Percentiles rank a stretch among this genome's conserved stretches.
Evolutionary conservation across 148 eudicot species (phyloP).

Genomic region (Rhododendron williamsianum): DNA sequence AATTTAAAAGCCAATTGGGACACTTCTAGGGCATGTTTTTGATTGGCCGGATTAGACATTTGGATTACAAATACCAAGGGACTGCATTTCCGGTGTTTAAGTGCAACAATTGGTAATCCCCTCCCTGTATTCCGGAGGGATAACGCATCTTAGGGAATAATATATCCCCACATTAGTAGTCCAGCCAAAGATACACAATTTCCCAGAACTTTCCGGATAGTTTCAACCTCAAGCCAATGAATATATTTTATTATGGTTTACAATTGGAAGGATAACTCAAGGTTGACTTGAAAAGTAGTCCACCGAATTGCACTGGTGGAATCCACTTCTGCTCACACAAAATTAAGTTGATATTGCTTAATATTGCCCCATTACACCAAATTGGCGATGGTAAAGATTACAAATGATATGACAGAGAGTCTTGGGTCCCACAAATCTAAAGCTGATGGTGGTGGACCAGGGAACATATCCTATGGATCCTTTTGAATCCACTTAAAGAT

Average conservation of each 20-base stretch:
- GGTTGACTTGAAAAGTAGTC: conserved; percentile 5
- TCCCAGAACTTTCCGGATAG: not conserved
- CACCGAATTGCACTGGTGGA: not conserved
- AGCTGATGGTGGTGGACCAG: not conserved
- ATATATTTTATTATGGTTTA: not conserved
- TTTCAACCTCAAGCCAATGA: not conserved
- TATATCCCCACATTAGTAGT: not conserved
- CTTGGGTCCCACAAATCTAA: not conserved
- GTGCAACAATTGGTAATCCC: not conserved
- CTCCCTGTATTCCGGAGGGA: not conserved
- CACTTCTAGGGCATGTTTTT: not conserved
- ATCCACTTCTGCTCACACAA: not conserved
- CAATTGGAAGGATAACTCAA: not conserved
- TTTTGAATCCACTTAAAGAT: conserved; percentile 2
- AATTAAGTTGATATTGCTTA: not conserved
- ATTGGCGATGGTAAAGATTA: not conserved
- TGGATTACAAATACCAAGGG: not conserved
- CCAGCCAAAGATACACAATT: not conserved
- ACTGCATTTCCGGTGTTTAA: not conserved
- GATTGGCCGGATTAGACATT: not conserved
- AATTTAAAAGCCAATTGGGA: not conserved
- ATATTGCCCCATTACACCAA: not conserved
- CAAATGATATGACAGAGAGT: not conserved
- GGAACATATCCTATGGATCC: not conserved
- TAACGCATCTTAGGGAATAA: not conserved